A percentile compares a stretch with the other conserved stretches of the same genome.
Conservation (phyloP, 2,329 filamentous ascomycete genomes). For the Ilyonectria robusta region DNA sequence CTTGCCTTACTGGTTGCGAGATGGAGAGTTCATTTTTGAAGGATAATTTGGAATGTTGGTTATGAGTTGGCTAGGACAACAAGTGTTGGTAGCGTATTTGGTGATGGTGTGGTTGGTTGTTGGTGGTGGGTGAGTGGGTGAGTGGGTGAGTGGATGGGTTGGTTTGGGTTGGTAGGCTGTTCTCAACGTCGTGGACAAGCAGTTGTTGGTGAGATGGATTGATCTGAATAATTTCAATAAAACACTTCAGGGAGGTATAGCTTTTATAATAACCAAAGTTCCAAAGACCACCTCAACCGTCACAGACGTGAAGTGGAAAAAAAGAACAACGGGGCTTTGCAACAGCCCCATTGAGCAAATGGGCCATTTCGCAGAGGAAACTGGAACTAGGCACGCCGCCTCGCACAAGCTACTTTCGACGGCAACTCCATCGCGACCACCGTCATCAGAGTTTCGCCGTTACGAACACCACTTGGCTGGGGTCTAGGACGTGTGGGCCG, state of each 20-base stretch:
- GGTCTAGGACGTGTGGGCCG: neutral
- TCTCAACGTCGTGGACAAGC: neutral
- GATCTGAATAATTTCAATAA: neutral
- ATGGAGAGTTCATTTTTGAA: neutral
- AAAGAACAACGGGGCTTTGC: neutral
- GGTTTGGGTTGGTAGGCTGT: no score
- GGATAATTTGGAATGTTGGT: neutral
- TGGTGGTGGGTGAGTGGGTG: neutral
- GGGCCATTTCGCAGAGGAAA: neutral
- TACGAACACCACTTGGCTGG: neutral
- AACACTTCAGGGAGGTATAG: neutral
- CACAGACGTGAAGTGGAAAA: neutral
- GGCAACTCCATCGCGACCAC: neutral
- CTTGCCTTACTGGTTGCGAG: neutral
- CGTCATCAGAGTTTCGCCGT: conserved; percentile 5
- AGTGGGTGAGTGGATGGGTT: neutral
- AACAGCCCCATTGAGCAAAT: neutral
- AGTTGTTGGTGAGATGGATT: neutral
- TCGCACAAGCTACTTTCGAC: neutral
- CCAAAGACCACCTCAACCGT: neutral
- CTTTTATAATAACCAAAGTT: neutral
- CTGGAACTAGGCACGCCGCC: neutral
- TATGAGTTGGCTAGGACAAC: neutral
- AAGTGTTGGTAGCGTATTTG: neutral
- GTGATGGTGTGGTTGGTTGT: neutral